Percentiles rank a stretch among this genome's conserved stretches.
These are phyloP conservation scores for Cucurbita ficifolia DNA, from an alignment of 306 rosid species.

Conservation along the genomic window DNA sequence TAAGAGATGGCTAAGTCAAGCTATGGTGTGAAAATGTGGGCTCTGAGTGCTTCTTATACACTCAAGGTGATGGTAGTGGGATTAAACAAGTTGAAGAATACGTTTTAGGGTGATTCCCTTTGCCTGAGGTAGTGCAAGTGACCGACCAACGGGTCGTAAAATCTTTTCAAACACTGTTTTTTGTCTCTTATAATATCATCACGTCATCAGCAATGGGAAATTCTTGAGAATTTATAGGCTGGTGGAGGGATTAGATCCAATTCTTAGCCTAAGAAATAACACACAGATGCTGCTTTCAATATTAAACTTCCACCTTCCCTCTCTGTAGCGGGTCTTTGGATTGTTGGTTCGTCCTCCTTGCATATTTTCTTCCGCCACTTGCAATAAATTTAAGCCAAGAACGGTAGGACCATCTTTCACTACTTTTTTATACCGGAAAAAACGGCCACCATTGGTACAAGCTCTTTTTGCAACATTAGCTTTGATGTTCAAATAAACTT, in stretches of 20 bases:
- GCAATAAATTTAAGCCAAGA: conserved; percentile 16
- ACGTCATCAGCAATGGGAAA: conserved; percentile 16
- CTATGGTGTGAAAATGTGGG: conserved; percentile 12
- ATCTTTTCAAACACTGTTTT: conserved; percentile 9
- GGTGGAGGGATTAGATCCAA: conserved; percentile 50
- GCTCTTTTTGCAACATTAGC: background rate
- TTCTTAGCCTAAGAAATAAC: conserved; percentile 18
- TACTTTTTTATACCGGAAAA: background rate
- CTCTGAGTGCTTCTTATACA: conserved; percentile 31
- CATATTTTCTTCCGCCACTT: conserved; percentile 21
- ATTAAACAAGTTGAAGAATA: conserved; percentile 38
- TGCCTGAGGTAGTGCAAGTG: background rate
- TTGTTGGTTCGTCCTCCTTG: conserved; percentile 9
- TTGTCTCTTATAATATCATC: conserved; percentile 12
- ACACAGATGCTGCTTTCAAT: conserved; percentile 26
- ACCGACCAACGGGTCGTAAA: background rate
- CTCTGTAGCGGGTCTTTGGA: background rate
- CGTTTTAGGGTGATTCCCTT: conserved; percentile 27
- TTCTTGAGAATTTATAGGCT: conserved; percentile 26
- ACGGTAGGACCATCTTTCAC: background rate
- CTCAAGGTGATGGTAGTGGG: conserved; percentile 16
- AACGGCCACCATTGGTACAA: background rate
- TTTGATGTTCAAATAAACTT: background rate
- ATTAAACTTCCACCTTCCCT: background rate
- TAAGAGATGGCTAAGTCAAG: conserved; percentile 7